Percentiles rank a stretch among this genome's conserved stretches.
Evolutionary conservation across 495 filamentous ascomycete species (phyloP).

Genomic region (Neurospora cerealis): DNA sequence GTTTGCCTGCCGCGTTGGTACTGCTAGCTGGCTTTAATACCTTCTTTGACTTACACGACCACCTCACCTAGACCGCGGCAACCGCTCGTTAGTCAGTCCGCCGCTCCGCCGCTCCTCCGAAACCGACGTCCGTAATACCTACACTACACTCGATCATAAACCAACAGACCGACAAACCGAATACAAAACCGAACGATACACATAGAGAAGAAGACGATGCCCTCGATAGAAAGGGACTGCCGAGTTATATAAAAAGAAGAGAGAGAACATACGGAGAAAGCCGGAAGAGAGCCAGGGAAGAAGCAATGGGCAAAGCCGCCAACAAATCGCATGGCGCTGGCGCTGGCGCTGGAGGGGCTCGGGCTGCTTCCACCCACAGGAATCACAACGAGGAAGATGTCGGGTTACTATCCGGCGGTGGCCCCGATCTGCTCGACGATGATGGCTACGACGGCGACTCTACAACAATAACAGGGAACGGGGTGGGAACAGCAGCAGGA

Average conservation of each 20-base stretch:
- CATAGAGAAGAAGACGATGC: background rate
- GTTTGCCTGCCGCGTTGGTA: background rate
- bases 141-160: background rate
- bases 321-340: constrained; percentile 25
- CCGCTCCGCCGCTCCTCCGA: background rate
- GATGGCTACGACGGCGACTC: constrained; percentile 17
- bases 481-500: constrained; percentile 8
- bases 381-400: constrained; percentile 30
- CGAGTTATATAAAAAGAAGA: background rate
- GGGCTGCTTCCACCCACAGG: background rate
- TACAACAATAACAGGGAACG: constrained; percentile 28
- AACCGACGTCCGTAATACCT: background rate
- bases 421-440: constrained; percentile 11
- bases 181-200: background rate
- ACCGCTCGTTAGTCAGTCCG: background rate
- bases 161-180: background rate
- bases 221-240: background rate
- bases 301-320: constrained; percentile 24
- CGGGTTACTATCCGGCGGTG: constrained; percentile 31
- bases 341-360: constrained; percentile 3
- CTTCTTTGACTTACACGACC: background rate
- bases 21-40: background rate
- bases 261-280: background rate
- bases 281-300: background rate
- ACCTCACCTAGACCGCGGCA: background rate